Base-by-base conservation (phyloP, 208 protist species). In the Crithidia sp. region DNA sequence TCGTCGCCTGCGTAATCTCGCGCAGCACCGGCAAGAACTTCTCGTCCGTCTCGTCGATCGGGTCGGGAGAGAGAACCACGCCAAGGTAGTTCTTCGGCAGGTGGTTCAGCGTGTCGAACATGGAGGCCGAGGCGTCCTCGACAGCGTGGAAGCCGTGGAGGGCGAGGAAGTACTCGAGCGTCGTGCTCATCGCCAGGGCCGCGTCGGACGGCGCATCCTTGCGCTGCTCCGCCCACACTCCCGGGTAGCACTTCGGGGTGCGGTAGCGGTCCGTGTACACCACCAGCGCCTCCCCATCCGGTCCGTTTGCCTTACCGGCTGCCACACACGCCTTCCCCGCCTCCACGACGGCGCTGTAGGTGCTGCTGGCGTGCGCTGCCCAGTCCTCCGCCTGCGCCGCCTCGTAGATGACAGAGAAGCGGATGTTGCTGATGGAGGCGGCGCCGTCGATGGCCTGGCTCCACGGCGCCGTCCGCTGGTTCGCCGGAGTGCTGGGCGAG, bases 341-440 rank as follows among this genome's bases (percentile, higher is more conserved):
- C 39, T 78, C 66, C 10, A 94, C 71, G 40, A 94, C 81, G 5
- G 71, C 57, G 4, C 74, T 68, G 66, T 93, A 92, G 37, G 47
- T 56, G 39, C 55, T n/a, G 45, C 57, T 77, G 37, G 64, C 81
- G 17, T 67, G 55, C 60, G 55, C 69, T 17, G 37, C 67, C 84
- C 87, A 92, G 54, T 55, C 68, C 28, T 50, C 52, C 14, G 82
- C 55, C 49, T 90, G 69, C 37, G 65, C 50, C 61, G 71, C 71
- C 63, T 85, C 87, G 72, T 88, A 90, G 17, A 96, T 57, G 39
- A 92, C 85, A 57, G 77, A 79, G 74, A 94, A 94, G 56, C 87
- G 87, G 16, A 84, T 77, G 76, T 92, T 93, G 59, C 84, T 89
- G 63, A 93, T 71, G 17, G 87, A 88, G 43, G 82, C 80, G 14